Evolutionary conservation across 1,284 basidiomycete species (phyloP).

Genomic region (Cystobasidiaceae sp.): DNA sequence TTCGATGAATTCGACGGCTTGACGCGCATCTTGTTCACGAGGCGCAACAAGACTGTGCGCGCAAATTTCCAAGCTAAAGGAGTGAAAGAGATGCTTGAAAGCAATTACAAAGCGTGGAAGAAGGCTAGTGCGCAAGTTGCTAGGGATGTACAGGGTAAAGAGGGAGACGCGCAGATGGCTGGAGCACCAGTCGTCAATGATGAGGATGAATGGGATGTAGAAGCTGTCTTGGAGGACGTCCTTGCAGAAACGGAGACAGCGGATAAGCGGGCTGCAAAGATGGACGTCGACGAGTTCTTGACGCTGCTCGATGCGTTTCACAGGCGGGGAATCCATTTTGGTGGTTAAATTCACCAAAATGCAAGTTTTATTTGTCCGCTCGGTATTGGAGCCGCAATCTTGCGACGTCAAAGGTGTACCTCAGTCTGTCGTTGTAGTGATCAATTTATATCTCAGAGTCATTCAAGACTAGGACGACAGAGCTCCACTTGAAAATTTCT

Average conservation of each 20-base stretch:
- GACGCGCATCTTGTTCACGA: constrained; percentile 79
- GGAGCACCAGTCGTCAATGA: constrained; percentile 42
- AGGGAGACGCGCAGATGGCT: not conserved
- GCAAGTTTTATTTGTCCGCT: not conserved
- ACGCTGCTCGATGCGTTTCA: constrained; percentile 73
- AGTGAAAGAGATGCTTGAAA: constrained; percentile 88
- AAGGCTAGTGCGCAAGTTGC: constrained; percentile 48
- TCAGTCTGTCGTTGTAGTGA: no score
- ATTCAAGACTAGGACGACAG: no score
- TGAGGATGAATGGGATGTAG: constrained; percentile 66
- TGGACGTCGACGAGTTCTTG: constrained; percentile 78
- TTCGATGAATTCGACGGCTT: constrained; percentile 98
- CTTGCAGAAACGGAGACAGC: constrained; percentile 62
- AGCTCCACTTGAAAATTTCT: no score
- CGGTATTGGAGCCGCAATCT: no score
- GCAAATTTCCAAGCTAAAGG: constrained; percentile 87
- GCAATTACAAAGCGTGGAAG: constrained; percentile 91
- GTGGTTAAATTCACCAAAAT: not conserved
- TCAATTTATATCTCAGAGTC: no score
- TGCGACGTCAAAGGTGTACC: no score
- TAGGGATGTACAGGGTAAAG: not conserved
- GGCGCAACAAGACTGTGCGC: constrained; percentile 85
- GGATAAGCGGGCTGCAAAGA: constrained; percentile 70
- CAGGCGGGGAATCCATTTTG: constrained; percentile 71
- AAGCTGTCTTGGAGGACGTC: constrained; percentile 68